Percentiles rank a stretch among this genome's conserved stretches.
Conservation (phyloP, 768 basidiomycete species). For the Leccinum incarnatum region DNA sequence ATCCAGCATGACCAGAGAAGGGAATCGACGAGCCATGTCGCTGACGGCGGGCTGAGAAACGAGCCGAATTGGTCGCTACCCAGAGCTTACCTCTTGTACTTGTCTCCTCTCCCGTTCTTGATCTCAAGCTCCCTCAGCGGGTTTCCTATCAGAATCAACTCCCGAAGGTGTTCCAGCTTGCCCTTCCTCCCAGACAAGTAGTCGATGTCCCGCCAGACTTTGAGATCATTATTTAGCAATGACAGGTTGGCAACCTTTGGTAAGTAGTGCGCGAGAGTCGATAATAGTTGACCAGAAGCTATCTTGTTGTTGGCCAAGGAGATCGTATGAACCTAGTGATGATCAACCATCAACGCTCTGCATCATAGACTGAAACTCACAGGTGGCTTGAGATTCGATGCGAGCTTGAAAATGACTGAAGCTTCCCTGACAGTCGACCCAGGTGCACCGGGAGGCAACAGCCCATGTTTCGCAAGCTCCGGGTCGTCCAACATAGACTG, state of each 20-base stretch:
- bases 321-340: constrained; percentile 65
- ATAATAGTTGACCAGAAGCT: constrained; percentile 53
- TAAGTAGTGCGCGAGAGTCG: constrained; percentile 66
- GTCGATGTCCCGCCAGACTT: constrained; percentile 68
- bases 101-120: constrained; percentile 52
- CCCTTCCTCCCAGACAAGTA: constrained; percentile 55
- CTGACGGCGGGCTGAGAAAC: constrained; percentile 38
- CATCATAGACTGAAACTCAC: constrained; percentile 37
- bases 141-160: constrained; percentile 73
- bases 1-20: constrained; percentile 81
- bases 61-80: background rate
- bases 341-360: background rate
- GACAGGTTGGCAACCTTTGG: constrained; percentile 81
- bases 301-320: constrained; percentile 83
- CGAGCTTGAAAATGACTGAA: constrained; percentile 87
- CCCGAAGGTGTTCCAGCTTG: constrained; percentile 61
- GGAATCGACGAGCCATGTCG: constrained; percentile 77
- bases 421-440: constrained; percentile 65
- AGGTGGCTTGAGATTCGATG: constrained; percentile 71
- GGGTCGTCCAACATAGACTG: constrained; percentile 81
- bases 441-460: constrained; percentile 66
- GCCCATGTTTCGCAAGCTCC: constrained; percentile 64
- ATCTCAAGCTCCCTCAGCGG: constrained; percentile 66
- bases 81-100: constrained; percentile 62
- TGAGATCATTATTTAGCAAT: constrained; percentile 72